Base-by-base conservation (phyloP, 495 filamentous ascomycete genomes). In the Astrothelium macrocarpum region DNA sequence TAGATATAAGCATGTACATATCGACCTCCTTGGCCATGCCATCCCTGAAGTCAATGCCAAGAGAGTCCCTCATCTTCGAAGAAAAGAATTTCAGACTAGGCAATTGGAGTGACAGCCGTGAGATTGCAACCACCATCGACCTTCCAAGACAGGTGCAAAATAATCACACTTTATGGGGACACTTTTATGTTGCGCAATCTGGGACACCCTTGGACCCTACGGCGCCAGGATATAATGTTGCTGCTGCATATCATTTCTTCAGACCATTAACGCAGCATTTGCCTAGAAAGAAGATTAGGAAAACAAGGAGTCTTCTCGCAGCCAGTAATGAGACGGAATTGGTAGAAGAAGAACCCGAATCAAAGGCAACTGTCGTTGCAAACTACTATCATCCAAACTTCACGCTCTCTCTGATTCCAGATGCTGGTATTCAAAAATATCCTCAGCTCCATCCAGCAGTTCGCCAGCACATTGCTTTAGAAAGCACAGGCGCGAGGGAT, bases 351-450 rank as follows among this genome's bases (percentile, higher is more conserved):
- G 78, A 81, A 20, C 77, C 77, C 45, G 77, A 76, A 20, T 10
- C 80, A 14, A 77, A 78, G 2, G 85, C 85, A 0, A 88, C 89
- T 18, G 82, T 84, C 20, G 84, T 91, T 60, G 84, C 81, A 34
- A 93, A 86, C 39, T 96, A 93, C 75, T 98, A 97, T 72, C 95
- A 98, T 76, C 89, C 93, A 5, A 98, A 98, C 74, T 87, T 95
- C 66, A 95, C 91, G 31, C 76, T 98, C 43, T 88, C 91, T 16
- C 79, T 97, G 63, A 86, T 98, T 61, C 90, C 90, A 18, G 89
- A 95, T 68, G 80, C 85, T 53, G 92, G 90, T 3, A 76, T 83
- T 3, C 72, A 87, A 68, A 79, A 76, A 32, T 91, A 83, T 63
- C 78, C 80, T n/a, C 78, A 81, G 62, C 76, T 90, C 61, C 88